phyloP scores from a whole-genome alignment of 768 basidiomycete species.

The Astraeus odoratus region DNA sequence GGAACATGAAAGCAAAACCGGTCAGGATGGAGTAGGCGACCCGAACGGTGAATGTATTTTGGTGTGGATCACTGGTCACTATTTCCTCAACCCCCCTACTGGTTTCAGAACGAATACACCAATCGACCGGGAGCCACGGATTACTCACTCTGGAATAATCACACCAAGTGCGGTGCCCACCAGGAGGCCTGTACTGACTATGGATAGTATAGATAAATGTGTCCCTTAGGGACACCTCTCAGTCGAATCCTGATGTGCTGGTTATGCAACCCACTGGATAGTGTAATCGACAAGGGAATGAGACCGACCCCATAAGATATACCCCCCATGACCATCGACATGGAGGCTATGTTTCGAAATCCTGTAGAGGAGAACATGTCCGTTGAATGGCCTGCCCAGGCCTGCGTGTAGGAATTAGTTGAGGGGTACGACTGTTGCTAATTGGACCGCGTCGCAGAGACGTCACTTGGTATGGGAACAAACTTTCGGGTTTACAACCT shows the following conservation, averaged over 20 bases:
- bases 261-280: conserved; percentile 45
- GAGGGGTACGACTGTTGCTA: too few species aligned
- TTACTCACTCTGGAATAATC: conserved; percentile 91
- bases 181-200: conserved; percentile 75
- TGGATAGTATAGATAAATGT: conserved; percentile 41
- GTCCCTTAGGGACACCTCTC: conserved; percentile 38
- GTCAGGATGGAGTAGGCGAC: conserved; percentile 59
- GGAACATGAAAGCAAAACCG: conserved; percentile 52
- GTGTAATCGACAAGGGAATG: conserved; percentile 65
- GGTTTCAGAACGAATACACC: neutral
- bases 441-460: too few species aligned
- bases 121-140: conserved; percentile 14
- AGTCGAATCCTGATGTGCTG: conserved; percentile 1
- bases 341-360: conserved; percentile 23
- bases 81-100: conserved; percentile 70
- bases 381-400: too few species aligned
- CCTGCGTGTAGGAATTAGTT: too few species aligned
- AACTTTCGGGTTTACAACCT: too few species aligned
- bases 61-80: conserved; percentile 29
- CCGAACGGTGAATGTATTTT: conserved; percentile 39
- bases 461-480: too few species aligned
- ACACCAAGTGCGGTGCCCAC: conserved; percentile 87
- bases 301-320: conserved; percentile 66
- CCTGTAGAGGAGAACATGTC: conserved; percentile 18
- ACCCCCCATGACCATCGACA: conserved; percentile 56